Base-by-base conservation (phyloP, 2,329 filamentous ascomycete species). In the Penicillium fuscoglaucum region DNA sequence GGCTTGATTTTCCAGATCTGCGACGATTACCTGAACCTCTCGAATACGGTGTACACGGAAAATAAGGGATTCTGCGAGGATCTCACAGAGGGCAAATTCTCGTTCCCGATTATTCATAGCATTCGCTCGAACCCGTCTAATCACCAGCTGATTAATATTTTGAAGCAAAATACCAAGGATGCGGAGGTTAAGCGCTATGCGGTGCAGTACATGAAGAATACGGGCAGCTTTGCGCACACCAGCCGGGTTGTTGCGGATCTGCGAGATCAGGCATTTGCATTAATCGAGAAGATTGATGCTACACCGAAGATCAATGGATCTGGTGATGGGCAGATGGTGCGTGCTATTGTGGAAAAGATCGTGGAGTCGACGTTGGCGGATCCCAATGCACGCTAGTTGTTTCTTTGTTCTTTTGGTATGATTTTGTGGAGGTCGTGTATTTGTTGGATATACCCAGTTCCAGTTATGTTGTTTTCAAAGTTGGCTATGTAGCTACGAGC, bases 31-130 rank as follows among this genome's bases (percentile, higher is more conserved):
- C 87, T 92, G 75, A 98, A 98, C 74, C 86, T 99, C 44, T 84
- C 83, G 31, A 74, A 70, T 55, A 79, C 78, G n/a, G 82, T 87
- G 69, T 97, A 97, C 80, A 87, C 87, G 39, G 82, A 89, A 63
- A 93, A 96, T 76, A 98, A 98, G 79, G 95, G 93, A 50, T 84
- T 96, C 66, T 96, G 91, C 75, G 93, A 98, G 79, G 95, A 98
- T 76, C 79, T 98, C 67, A 97, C 92, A 1, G 95, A 98, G 79
- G 93, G 93, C 63, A 98, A 98, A 82, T 97, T 97, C 79, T 93
- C 89, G 28, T 97, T 97, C 73, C 92, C 93, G 41, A 88, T 98
- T 69, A 96, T 98, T 69, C 93, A 98, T 78, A 89, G 90, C 73
- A 96, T 98, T 66, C 90, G 74, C 61, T 78, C 88, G 59, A 85